Evolutionary conservation across 768 basidiomycete species (phyloP).

Genomic region (Leucosporidium creatinivorum): DNA sequence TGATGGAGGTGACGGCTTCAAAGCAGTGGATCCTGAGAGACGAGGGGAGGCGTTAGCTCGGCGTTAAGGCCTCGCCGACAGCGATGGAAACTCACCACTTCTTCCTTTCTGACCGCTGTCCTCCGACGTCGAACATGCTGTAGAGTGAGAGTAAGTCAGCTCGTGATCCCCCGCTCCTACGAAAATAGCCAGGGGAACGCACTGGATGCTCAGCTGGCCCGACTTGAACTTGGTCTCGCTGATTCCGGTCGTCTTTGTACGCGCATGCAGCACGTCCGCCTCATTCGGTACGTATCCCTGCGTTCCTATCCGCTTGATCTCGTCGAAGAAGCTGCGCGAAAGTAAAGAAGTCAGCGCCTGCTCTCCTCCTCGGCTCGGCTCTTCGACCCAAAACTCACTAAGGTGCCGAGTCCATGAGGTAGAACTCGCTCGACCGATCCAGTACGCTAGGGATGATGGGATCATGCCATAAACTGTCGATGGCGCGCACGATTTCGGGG

Average conservation of each 20-base stretch:
- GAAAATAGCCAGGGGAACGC: conserved; percentile 12
- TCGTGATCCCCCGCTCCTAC: neutral
- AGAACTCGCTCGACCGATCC: conserved; percentile 58
- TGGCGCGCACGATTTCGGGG: conserved; percentile 43
- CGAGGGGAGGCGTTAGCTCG: neutral
- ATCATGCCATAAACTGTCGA: conserved; percentile 49
- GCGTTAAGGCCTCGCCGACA: neutral
- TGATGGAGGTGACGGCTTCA: conserved; percentile 70
- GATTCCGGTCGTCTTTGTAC: conserved; percentile 82
- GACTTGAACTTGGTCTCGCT: conserved; percentile 66
- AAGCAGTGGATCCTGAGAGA: conserved; percentile 58
- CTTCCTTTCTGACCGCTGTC: conserved; percentile 71
- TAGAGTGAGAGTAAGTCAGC: neutral
- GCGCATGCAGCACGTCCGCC: conserved; percentile 77
- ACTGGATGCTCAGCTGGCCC: conserved; percentile 49
- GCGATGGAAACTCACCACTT: conserved; percentile 47
- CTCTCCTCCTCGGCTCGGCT: neutral
- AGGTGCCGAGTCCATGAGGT: conserved; percentile 86
- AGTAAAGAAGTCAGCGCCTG: neutral
- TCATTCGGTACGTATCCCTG: conserved; percentile 77
- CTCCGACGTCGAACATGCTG: conserved; percentile 69
- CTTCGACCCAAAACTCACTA: conserved; percentile 57
- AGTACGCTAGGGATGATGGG: conserved; percentile 47
- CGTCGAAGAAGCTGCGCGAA: conserved; percentile 65
- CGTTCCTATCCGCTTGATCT: conserved; percentile 73